Evolutionary conservation across 2,329 filamentous ascomycete species (phyloP), one percentile per base, ranked within the genome.

Genomic region (Herpomyces periplanetae): DNA sequence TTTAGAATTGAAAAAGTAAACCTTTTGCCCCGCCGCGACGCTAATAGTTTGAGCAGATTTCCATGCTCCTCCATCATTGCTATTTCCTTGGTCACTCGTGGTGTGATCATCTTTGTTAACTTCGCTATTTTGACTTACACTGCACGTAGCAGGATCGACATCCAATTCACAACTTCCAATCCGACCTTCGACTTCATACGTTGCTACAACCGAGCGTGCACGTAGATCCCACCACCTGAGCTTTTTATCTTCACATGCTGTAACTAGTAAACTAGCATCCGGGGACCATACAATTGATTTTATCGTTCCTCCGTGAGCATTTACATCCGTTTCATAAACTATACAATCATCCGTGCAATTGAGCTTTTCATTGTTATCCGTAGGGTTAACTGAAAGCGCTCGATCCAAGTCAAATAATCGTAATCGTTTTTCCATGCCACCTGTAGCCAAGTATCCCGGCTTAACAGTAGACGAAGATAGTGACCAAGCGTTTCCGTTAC

Each of bases 361-460:
- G 12, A 31, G 29, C 5, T 30, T 26, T 13, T 30, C 30, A 8
- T 31, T 19, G 8, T 11, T 12, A 16, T 24, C 24, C 10, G 23
- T 20, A 8, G 20, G 18, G 16, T 21, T 21, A 8, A 20, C 18
- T 10, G 19, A 22, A 15, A 15, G 21, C 19, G 3, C 15, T 24
- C 58, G 54, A 8, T 55, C 55, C 8, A 96, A 46, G 31, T 91
- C 75, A 33, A 80, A 96, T 26, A 96, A 62, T 20, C 75, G 66
- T 20, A 96, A 51, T 40, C 80, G 88, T 49, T 88, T 91, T 42
- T 96, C 80, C 44, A 66, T 66, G 11, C 80, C 80, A 13, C 75
- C 80, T 0, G 80, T 91, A 4, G 75, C 80, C 11, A 96, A 47
- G 21, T n/a, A n/a, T n/a, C n/a, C n/a, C n/a, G n/a, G n/a, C n/a